Percentiles rank a stretch among this genome's conserved stretches.
phyloP scores from a whole-genome alignment of 805 yeast genomes.

The Suhomyces canberraensis region DNA sequence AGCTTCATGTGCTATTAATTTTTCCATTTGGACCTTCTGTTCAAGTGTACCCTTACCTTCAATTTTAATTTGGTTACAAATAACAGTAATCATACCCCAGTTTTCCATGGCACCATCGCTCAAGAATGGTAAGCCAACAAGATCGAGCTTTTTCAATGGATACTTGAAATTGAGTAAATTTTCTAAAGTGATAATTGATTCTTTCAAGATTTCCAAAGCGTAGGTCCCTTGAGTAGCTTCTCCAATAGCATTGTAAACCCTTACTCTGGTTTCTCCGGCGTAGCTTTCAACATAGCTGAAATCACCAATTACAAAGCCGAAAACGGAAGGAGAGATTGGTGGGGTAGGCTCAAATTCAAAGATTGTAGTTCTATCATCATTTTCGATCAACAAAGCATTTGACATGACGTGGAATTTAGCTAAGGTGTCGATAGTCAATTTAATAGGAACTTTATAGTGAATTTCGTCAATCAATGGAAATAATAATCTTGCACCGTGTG shows the following conservation, averaged over 20 bases:
- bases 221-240: slow-evolving; percentile 45
- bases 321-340: slow-evolving; percentile 58
- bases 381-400: slow-evolving; percentile 36
- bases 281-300: slow-evolving; percentile 47
- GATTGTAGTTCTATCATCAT: slow-evolving; percentile 15
- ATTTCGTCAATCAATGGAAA: slow-evolving; percentile 74
- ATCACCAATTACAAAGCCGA: slow-evolving; percentile 70
- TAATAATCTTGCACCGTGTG: slow-evolving; percentile 57
- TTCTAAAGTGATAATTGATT: slow-evolving; percentile 48
- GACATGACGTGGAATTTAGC: slow-evolving; percentile 49
- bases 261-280: slow-evolving; percentile 36
- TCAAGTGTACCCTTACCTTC: slow-evolving; percentile 17
- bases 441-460: slow-evolving; percentile 48
- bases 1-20: slow-evolving; percentile 66
- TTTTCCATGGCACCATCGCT: slow-evolving; percentile 82
- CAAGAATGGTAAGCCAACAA: slow-evolving; percentile 66
- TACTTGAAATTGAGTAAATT: slow-evolving; percentile 41
- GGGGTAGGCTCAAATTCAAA: slow-evolving; percentile 54
- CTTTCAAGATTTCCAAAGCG: slow-evolving; percentile 47
- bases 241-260: slow-evolving; percentile 56
- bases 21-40: slow-evolving; percentile 39
- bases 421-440: slow-evolving; percentile 46
- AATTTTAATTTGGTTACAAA: slow-evolving; percentile 44
- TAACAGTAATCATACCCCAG: slow-evolving; percentile 64
- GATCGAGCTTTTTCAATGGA: slow-evolving; percentile 64